Base-by-base conservation (phyloP, 2,329 filamentous ascomycete genomes). In the Gyromitra esculenta region DNA sequence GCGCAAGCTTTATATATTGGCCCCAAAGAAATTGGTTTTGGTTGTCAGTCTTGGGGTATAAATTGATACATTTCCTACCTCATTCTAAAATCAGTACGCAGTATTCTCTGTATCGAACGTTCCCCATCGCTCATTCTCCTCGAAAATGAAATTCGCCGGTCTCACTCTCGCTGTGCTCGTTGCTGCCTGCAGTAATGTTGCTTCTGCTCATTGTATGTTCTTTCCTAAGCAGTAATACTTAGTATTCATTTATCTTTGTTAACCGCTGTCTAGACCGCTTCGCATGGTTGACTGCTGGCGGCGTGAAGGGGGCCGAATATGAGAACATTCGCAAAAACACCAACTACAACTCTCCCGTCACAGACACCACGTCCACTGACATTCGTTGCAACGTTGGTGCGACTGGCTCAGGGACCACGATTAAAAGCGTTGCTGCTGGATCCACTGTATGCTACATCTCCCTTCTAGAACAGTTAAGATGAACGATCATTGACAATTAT, bases 341-440 rank as follows among this genome's bases (percentile, higher is more conserved):
- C 73, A 87, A 86, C 84, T 82, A 84, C 79, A 86, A 87, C 83
- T 86, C 84, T 5, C 85, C 85, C 5, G 85, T 86, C 18, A 86
- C 84, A 4, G 48, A 57, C 13, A 63, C 64, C 15, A 69, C 75
- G 1, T 77, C 75, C 9, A 72, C n/a, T 35, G 75, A 77, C 13
- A 67, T 77, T 4, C 69, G 70, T 5, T 77, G 75, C 39, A 77
- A 77, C 21, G 75, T 77, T 18, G 75, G 75, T 18, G 75, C 76
- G 21, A 56, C 59, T n/a, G 75, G 70, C 15, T 1, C 57, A 18
- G 59, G 39, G 18, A 75, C 73, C 2, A 52, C 25, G 11, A 71
- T 31, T 8, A 43, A 39, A n/a, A 65, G 66, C 3, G 66, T 75
- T 21, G 59, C 73, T 45, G 37, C 73, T 8, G 73, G 73, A 18